phyloP scores from a whole-genome alignment of 2,329 filamentous ascomycete species.

The Fusarium denticulatum region DNA sequence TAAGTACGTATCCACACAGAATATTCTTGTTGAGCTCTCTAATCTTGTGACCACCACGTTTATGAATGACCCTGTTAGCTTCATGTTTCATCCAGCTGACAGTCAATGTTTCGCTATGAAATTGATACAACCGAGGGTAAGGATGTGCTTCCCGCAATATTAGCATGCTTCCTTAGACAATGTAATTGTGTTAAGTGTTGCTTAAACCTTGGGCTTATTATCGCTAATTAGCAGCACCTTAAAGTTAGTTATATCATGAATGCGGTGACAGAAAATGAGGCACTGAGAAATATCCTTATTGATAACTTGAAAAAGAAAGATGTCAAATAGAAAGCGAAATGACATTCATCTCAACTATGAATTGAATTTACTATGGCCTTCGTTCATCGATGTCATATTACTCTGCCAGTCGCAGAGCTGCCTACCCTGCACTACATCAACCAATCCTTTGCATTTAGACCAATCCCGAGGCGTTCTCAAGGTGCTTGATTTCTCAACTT shows the following conservation, averaged over 20 bases:
- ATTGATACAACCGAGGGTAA: not conserved
- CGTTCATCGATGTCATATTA: not conserved
- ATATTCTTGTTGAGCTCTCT: not conserved
- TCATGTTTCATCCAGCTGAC: conserved; percentile 20
- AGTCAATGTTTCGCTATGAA: conserved; percentile 5
- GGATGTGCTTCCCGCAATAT: not conserved
- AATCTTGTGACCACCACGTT: conserved; percentile 13
- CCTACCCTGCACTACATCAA: not conserved
- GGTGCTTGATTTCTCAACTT: no score
- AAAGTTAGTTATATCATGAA: not conserved
- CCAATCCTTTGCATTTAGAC: not conserved
- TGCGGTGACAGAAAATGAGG: not conserved
- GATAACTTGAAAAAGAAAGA: not conserved
- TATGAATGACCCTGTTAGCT: conserved; percentile 1
- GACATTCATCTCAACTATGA: not conserved
- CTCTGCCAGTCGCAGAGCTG: not conserved
- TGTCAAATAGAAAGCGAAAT: not conserved
- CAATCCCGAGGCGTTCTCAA: no score
- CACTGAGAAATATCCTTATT: no score
- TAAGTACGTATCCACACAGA: not conserved
- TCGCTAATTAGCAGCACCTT: not conserved
- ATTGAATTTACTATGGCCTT: not conserved
- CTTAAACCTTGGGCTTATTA: not conserved
- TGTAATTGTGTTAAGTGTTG: not conserved
- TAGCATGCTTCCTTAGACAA: not conserved